Evolutionary conservation across 2,329 filamentous ascomycete species (phyloP).

Genomic region (Nectriaceae sp.): DNA sequence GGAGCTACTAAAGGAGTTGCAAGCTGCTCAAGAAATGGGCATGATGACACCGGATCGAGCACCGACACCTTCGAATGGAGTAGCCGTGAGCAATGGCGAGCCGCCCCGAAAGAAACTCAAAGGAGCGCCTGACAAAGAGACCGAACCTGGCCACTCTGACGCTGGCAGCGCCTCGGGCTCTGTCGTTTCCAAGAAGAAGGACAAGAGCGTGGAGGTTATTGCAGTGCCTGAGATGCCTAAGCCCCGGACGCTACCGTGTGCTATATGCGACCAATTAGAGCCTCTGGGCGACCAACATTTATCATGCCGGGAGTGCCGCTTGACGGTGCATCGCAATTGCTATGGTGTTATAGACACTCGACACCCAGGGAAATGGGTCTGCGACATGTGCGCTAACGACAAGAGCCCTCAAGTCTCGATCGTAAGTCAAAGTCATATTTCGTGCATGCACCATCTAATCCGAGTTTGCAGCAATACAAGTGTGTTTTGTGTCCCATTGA

Average conservation of each 20-base stretch:
- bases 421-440: slow-evolving; percentile 50
- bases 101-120: slow-evolving; percentile 69
- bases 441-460: neutral
- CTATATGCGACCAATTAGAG: slow-evolving; percentile 77
- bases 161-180: slow-evolving; percentile 41
- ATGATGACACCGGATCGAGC: slow-evolving; percentile 45
- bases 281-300: slow-evolving; percentile 71
- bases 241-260: slow-evolving; percentile 78
- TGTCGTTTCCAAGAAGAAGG: slow-evolving; percentile 58
- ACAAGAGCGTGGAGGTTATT: slow-evolving; percentile 55
- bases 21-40: slow-evolving; percentile 62
- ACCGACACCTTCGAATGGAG: slow-evolving; percentile 36
- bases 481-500: slow-evolving; percentile 90
- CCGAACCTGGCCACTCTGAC: slow-evolving; percentile 49
- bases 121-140: slow-evolving; percentile 52
- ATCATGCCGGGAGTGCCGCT: slow-evolving; percentile 81
- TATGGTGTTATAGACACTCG: slow-evolving; percentile 81
- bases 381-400: slow-evolving; percentile 95
- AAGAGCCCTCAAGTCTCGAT: slow-evolving; percentile 92
- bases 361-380: slow-evolving; percentile 80
- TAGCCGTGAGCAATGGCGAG: slow-evolving; percentile 42
- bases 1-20: slow-evolving; percentile 77
- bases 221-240: slow-evolving; percentile 76
- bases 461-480: slow-evolving; percentile 70
- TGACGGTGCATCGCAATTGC: slow-evolving; percentile 89